These are phyloP conservation scores for Pseudonitzschia pungens DNA, from an alignment of 108 stramenopile species.

Conservation along the genomic window DNA sequence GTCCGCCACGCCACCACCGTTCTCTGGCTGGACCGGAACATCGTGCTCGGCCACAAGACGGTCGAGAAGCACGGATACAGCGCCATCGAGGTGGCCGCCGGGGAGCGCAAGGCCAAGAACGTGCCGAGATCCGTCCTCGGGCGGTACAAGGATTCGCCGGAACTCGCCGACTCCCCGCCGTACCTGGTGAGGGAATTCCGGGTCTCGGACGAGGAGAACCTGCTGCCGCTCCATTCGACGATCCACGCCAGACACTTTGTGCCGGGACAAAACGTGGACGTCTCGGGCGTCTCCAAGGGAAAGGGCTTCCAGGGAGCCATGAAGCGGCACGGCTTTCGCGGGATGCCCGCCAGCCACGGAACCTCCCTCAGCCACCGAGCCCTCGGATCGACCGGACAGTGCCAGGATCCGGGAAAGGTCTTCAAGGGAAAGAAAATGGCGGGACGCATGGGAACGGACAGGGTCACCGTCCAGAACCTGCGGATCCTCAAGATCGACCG, in stretches of 20 bases:
- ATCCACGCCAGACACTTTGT: constrained; percentile 96
- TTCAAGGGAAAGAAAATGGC: constrained; percentile 99
- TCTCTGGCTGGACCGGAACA: constrained; percentile 88
- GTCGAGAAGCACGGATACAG: constrained; percentile 85
- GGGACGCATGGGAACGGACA: constrained; percentile 91
- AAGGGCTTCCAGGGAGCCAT: constrained; percentile 99
- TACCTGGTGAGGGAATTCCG: constrained; percentile 84
- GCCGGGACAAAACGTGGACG: constrained; percentile 96
- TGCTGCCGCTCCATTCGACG: constrained; percentile 78
- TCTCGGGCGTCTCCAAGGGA: constrained; percentile 89
- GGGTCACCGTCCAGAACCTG: constrained; percentile 88
- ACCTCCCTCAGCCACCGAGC: constrained; percentile 90
- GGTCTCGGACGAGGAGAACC: constrained; percentile 58
- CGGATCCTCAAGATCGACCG: constrained; percentile 91
- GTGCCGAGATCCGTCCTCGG: constrained; percentile 72
- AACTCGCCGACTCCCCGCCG: constrained; percentile 64
- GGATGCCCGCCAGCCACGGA: constrained; percentile 96
- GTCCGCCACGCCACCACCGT: constrained; percentile 92
- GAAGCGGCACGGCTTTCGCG: constrained; percentile 94
- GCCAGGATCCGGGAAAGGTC: constrained; percentile 94
- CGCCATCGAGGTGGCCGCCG: constrained; percentile 92
- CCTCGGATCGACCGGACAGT: constrained; percentile 82
- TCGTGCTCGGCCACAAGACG: constrained; percentile 90
- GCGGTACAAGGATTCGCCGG: constrained; percentile 57
- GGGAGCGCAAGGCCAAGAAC: constrained; percentile 90